Evolutionary conservation across 1,139 yeast genomes (phyloP).

Genomic region (Debaryomyces sp.): DNA sequence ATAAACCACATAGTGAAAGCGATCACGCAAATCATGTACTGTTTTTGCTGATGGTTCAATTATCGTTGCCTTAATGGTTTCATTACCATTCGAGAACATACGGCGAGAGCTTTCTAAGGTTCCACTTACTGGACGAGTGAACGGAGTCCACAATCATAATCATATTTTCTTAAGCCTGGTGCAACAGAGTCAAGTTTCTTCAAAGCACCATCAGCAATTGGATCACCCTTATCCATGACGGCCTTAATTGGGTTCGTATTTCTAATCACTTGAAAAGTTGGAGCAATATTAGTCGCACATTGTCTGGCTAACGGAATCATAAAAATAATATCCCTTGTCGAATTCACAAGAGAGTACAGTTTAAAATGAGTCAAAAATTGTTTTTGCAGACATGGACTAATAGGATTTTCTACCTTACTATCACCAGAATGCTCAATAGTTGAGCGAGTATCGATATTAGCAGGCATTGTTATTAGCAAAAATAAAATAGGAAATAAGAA

Average conservation of each 20-base stretch:
- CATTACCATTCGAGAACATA: conserved; percentile 27
- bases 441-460: conserved; percentile 1
- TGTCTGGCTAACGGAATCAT: conserved; percentile 23
- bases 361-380: conserved; percentile 22
- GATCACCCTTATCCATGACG: conserved; percentile 29
- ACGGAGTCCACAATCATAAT: conserved; percentile 45
- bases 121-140: conserved; percentile 43
- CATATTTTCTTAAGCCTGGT: conserved; percentile 40
- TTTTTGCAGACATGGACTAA: conserved; percentile 12
- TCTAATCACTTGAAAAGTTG: conserved; percentile 21
- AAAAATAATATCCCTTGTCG: conserved; percentile 20
- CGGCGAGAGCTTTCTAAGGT: conserved; percentile 30
- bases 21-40: conserved; percentile 41
- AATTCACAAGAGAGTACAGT: conserved; percentile 27
- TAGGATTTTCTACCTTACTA: neutral
- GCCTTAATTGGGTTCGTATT: conserved; percentile 29
- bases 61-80: conserved; percentile 32
- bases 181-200: conserved; percentile 35
- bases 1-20: conserved; percentile 41
- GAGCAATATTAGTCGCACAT: conserved; percentile 16
- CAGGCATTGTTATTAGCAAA: conserved; percentile 12
- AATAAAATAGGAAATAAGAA: neutral
- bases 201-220: conserved; percentile 35
- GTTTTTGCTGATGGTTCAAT: conserved; percentile 48
- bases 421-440: neutral